Evolutionary conservation across 2,329 filamentous ascomycete genomes (phyloP).

Genomic region (Apiospora sp.): DNA sequence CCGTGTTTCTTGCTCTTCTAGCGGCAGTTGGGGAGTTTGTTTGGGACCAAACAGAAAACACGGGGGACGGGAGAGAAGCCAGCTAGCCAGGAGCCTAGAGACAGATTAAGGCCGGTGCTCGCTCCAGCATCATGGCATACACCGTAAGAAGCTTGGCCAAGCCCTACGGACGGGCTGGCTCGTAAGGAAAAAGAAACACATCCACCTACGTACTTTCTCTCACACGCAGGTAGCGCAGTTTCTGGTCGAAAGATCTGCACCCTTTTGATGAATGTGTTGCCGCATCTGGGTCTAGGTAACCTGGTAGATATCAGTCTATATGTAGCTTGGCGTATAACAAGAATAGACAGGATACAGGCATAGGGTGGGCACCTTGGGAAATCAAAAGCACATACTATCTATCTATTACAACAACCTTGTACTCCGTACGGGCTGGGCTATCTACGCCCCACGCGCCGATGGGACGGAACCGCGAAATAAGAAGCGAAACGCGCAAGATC

Average conservation of each 20-base stretch:
- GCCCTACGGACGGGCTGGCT: conserved; percentile 15
- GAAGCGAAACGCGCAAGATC: conserved; percentile 11
- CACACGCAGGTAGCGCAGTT: not conserved
- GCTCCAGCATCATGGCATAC: conserved; percentile 3
- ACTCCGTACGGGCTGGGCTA: not conserved
- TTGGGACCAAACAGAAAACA: conserved; percentile 9
- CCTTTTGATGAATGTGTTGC: not conserved
- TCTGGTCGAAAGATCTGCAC: not conserved
- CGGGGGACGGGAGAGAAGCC: conserved; percentile 8
- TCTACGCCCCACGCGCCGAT: conserved; percentile 2
- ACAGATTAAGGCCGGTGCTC: not conserved
- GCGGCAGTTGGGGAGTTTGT: conserved; percentile 2
- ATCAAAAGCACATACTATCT: not conserved
- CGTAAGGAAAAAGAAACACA: not conserved
- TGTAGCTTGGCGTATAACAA: not conserved
- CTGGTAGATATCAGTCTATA: not conserved
- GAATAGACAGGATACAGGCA: not conserved
- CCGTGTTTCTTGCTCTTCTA: not conserved
- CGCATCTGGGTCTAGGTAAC: not conserved
- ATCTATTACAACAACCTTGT: not conserved
- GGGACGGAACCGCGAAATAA: not conserved
- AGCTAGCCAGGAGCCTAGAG: not conserved
- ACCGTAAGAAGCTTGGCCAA: conserved; percentile 17
- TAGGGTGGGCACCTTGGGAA: not conserved
- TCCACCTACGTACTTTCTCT: not conserved